Evolutionary conservation across 2,329 filamentous ascomycete species (phyloP).

Genomic region (Paecilomyces formosus): DNA sequence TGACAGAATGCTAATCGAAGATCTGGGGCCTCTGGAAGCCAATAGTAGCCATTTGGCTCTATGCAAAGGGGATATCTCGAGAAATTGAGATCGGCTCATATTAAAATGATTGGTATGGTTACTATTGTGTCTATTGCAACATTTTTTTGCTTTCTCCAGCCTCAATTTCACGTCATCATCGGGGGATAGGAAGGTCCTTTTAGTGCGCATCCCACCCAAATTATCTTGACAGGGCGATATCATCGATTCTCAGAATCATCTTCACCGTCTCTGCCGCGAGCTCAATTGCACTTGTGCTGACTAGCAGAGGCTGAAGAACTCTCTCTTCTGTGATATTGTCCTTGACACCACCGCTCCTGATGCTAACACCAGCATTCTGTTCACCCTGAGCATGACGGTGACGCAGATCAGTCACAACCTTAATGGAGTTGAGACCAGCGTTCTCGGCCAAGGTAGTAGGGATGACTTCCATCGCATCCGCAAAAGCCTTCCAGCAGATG

Average conservation of each 20-base stretch:
- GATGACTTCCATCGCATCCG: slow-evolving; percentile 93
- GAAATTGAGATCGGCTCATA: background rate
- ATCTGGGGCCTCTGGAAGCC: no score
- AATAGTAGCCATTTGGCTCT: background rate
- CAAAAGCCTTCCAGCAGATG: slow-evolving; percentile 99
- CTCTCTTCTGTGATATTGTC: slow-evolving; percentile 95
- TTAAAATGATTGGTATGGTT: background rate
- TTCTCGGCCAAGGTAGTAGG: slow-evolving; percentile 97
- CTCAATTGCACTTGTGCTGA: slow-evolving; percentile 96
- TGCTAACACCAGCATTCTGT: slow-evolving; percentile 93
- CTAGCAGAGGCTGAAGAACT: slow-evolving; percentile 88
- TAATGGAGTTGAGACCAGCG: slow-evolving; percentile 95
- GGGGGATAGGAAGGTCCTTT: slow-evolving; percentile 3
- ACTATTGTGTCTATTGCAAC: background rate
- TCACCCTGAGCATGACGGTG: slow-evolving; percentile 93
- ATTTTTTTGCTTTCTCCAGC: background rate
- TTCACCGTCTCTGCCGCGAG: slow-evolving; percentile 97
- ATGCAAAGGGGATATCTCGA: background rate
- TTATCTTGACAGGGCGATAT: slow-evolving; percentile 51
- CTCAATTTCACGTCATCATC: slow-evolving; percentile 17
- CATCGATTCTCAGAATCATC: slow-evolving; percentile 71
- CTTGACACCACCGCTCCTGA: slow-evolving; percentile 96
- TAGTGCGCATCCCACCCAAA: background rate
- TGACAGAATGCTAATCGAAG: no score
- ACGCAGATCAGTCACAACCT: slow-evolving; percentile 91